Conservation (phyloP, 2,329 filamentous ascomycete species). For the Fusarium sp. region DNA sequence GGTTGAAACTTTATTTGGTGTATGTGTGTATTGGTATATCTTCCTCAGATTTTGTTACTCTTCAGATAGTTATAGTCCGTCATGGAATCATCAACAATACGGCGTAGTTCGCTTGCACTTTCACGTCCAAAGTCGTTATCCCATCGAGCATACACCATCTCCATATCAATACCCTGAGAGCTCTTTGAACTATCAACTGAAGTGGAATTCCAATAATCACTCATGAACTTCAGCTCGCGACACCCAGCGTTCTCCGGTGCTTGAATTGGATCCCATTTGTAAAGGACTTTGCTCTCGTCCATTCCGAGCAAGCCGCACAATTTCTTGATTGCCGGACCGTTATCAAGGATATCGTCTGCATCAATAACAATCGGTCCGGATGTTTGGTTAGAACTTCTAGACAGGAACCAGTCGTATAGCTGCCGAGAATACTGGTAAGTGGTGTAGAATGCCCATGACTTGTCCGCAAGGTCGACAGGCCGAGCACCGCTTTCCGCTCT, state of each 20-base stretch:
- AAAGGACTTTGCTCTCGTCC: conserved; percentile 1
- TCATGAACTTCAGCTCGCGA: conserved; percentile 4
- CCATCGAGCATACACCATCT: not conserved
- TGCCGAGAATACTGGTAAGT: conserved; percentile 14
- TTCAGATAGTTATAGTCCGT: not conserved
- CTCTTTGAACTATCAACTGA: conserved; percentile 8
- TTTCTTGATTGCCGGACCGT: not conserved
- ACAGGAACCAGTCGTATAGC: conserved; percentile 10
- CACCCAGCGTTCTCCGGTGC: not conserved
- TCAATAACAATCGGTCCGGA: not conserved
- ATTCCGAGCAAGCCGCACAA: not conserved
- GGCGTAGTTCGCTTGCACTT: not conserved
- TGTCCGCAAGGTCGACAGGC: not conserved
- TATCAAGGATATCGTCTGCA: conserved; percentile 3
- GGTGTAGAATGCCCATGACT: conserved; percentile 10
- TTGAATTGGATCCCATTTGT: not conserved
- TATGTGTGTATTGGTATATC: too few species aligned
- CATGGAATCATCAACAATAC: not conserved
- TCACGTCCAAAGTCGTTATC: not conserved
- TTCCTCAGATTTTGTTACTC: not conserved
- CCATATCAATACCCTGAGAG: not conserved
- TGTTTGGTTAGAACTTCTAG: not conserved
- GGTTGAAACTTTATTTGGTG: too few species aligned
- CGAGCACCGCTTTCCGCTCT: conserved; percentile 12
- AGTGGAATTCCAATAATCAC: conserved; percentile 1